Base-by-base conservation (phyloP, 352 stramenopile genomes). In the Globisporangium echinulatum region DNA sequence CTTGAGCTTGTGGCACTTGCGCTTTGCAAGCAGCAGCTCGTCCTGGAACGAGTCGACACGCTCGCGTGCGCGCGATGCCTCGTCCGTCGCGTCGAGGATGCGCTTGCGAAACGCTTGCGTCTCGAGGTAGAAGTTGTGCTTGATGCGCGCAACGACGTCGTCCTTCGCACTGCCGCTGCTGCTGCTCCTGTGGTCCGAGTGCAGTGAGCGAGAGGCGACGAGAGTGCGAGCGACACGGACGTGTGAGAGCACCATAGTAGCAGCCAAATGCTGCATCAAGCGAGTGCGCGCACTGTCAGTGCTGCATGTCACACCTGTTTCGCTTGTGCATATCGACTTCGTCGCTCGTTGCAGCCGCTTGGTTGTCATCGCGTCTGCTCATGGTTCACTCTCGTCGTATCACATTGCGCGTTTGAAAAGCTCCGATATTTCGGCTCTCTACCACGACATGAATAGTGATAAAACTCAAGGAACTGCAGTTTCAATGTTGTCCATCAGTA, bases 1-100 rank as follows among this genome's bases (percentile, higher is more conserved):
- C 47, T 88, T 67, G 37, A 92, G 60, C 54, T 84, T 87, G 62
- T 62, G 66, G 52, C 77, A 87, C 46, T 76, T 79, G 40, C 79
- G 75, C 49, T 77, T 82, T 43, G 80, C 48, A 17, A 62, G 67
- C 55, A 75, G 44, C 71, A 84, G 56, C 61, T 87, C 68, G 10
- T 81, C 44, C 39, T 86, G 67, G 19, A 79, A 52, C 7, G 74
- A 61, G 25, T 65, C 58, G n/a, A 63, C 70, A 4, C 74, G 64
- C 49, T 71, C 68, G 0, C 64, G 57, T 7, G 69, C 68, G 1
- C 58, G 54, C 7, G 64, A 53, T 0, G 63, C 63, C 38, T 77
- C 64, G 10, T 75, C 64, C 1, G 64, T 62, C 38, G 62, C 59
- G 14, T 75, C 69, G 15, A 64, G 19, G 8, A 84, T 80, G 49